Percentiles rank a stretch among this genome's conserved stretches.
Evolutionary conservation across 768 basidiomycete genomes (phyloP).

Genomic region (Rossbeevera mucosa): DNA sequence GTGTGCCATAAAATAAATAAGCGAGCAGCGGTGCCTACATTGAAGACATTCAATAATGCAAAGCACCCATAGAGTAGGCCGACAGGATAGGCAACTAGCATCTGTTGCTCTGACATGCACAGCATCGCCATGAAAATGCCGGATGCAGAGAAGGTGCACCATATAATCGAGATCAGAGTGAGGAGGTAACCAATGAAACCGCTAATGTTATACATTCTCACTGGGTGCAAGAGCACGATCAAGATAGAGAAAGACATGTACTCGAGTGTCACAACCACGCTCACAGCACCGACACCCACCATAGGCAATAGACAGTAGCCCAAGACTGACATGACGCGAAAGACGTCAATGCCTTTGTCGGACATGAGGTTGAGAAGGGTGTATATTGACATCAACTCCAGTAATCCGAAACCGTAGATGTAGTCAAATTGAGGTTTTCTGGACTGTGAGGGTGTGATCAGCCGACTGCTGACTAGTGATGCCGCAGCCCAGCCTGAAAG

Average conservation of each 20-base stretch:
- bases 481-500: too few relatives aligned
- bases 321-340: constrained; percentile 89
- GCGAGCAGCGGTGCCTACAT: too few relatives aligned
- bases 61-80: constrained; percentile 93
- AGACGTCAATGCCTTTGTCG: constrained; percentile 89
- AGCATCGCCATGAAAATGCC: constrained; percentile 94
- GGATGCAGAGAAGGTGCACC: constrained; percentile 97
- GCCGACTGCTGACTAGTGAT: too few relatives aligned
- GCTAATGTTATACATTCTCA: constrained; percentile 35
- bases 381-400: constrained; percentile 90
- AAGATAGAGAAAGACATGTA: constrained; percentile 38
- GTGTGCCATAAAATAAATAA: too few relatives aligned
- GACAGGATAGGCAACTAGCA: constrained; percentile 95
- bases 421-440: constrained; percentile 98
- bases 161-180: constrained; percentile 76
- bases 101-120: constrained; percentile 90
- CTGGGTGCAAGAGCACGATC: constrained; percentile 6
- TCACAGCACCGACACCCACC: constrained; percentile 88
- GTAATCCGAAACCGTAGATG: constrained; percentile 96
- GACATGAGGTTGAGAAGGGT: constrained; percentile 96
- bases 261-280: constrained; percentile 86
- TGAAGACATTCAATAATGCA: constrained; percentile 89
- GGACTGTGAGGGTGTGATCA: constrained; percentile 50
- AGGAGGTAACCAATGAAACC: constrained; percentile 83
- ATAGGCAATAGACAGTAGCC: constrained; percentile 97